A percentile compares a stretch with the other conserved stretches of the same genome.
Evolutionary conservation across 371 early-diverging fungal species (phyloP).

Genomic region (Capillidium rhysosporum): DNA sequence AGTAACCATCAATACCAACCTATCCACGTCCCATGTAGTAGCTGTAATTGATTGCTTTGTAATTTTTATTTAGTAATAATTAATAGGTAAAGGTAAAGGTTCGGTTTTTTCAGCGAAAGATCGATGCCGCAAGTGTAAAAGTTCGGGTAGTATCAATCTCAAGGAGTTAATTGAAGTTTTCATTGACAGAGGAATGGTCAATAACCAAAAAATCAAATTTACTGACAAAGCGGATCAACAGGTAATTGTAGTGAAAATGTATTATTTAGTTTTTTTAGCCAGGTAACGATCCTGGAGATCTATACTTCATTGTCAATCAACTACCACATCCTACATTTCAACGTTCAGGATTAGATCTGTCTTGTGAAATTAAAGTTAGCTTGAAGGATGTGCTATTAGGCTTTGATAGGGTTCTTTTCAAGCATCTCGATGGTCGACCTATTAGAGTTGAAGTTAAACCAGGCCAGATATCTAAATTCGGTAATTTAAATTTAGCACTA

Average conservation of each 20-base stretch:
- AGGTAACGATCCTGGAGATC: constrained; percentile 30
- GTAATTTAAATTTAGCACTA: constrained; percentile 8
- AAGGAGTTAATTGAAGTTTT: constrained; percentile 41
- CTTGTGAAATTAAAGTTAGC: constrained; percentile 31
- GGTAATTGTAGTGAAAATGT: constrained; percentile 19
- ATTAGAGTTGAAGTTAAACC: constrained; percentile 29
- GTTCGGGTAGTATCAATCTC: constrained; percentile 42
- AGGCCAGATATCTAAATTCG: constrained; percentile 54
- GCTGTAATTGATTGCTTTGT: constrained; percentile 23
- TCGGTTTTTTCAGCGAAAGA: constrained; percentile 42
- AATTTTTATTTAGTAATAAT: not conserved
- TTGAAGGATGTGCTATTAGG: constrained; percentile 37
- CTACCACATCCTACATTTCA: constrained; percentile 45
- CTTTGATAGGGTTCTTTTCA: constrained; percentile 12
- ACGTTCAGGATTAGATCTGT: constrained; percentile 40
- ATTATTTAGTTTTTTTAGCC: constrained; percentile 11
- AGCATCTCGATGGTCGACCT: constrained; percentile 50
- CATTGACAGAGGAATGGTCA: constrained; percentile 66
- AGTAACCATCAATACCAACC: constrained; percentile 92
- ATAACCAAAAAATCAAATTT: constrained; percentile 57
- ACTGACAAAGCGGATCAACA: constrained; percentile 53
- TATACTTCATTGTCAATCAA: constrained; percentile 48
- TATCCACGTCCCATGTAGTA: constrained; percentile 81
- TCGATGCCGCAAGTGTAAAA: constrained; percentile 55
- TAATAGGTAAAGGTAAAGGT: constrained; percentile 30